These are phyloP conservation scores for Hygrocybe coccinea DNA, from an alignment of 768 basidiomycete species.

Conservation along the genomic window DNA sequence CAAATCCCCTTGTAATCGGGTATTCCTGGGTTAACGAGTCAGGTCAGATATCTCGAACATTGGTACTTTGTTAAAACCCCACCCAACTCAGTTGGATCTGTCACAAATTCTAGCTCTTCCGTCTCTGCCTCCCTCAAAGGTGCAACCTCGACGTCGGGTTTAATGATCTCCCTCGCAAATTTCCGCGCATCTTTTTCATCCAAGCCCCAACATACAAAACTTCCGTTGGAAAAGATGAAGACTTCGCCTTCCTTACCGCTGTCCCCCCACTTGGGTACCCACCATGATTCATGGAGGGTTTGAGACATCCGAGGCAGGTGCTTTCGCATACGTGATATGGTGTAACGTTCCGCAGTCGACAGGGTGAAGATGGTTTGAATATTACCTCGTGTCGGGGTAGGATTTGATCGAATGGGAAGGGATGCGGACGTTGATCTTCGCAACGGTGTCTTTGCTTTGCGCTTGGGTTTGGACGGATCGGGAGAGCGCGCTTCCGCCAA, in stretches of 20 bases:
- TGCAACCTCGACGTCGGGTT: slow-evolving; percentile 55
- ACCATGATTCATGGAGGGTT: slow-evolving; percentile 66
- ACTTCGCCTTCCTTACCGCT: slow-evolving; percentile 67
- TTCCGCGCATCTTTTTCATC: slow-evolving; percentile 65
- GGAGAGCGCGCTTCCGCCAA: slow-evolving; percentile 18
- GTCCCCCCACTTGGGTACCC: slow-evolving; percentile 45
- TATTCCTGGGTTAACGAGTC: slow-evolving; percentile 49
- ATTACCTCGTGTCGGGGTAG: slow-evolving; percentile 76
- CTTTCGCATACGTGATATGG: slow-evolving; percentile 58
- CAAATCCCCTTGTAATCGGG: slow-evolving; percentile 85
- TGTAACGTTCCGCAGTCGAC: slow-evolving; percentile 80
- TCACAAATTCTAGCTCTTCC: slow-evolving; percentile 89
- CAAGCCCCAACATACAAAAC: slow-evolving; percentile 87
- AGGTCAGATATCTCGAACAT: slow-evolving; percentile 9
- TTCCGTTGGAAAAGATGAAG: slow-evolving; percentile 85
- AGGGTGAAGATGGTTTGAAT: slow-evolving; percentile 79
- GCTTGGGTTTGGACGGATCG: slow-evolving; percentile 53
- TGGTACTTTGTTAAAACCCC: slow-evolving; percentile 20
- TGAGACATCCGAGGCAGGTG: slow-evolving; percentile 52
- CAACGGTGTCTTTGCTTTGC: slow-evolving; percentile 76
- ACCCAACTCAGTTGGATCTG: slow-evolving; percentile 82
- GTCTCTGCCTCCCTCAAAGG: slow-evolving; percentile 68
- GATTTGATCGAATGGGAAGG: slow-evolving; percentile 78
- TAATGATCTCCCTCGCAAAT: slow-evolving; percentile 64
- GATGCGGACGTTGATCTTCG: slow-evolving; percentile 83